Percentiles rank a stretch among this genome's conserved stretches.
Conservation (phyloP, 805 yeast species). For the Kodamaea neixiangensis region DNA sequence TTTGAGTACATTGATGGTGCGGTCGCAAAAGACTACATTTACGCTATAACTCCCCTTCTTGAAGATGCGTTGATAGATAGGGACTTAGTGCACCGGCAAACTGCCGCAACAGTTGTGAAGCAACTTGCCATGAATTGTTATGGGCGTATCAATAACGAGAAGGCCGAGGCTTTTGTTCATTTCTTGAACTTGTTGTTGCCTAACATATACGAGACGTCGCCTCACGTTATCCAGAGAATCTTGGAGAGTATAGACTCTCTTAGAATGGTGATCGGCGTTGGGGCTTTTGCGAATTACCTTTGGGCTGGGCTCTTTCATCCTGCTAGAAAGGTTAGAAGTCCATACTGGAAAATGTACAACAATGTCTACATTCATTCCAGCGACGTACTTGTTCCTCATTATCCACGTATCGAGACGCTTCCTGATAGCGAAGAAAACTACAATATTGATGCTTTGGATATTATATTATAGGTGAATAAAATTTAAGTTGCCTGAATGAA, state of each 20-base stretch:
- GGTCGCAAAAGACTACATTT: constrained; percentile 79
- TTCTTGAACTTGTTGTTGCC: constrained; percentile 81
- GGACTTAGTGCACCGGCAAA: constrained; percentile 91
- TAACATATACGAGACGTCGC: constrained; percentile 90
- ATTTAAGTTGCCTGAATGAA: neutral
- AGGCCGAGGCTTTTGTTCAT: constrained; percentile 67
- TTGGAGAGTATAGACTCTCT: constrained; percentile 77
- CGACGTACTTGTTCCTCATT: constrained; percentile 80
- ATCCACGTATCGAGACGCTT: constrained; percentile 56
- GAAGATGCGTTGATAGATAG: constrained; percentile 91
- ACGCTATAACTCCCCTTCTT: constrained; percentile 72
- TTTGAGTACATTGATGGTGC: constrained; percentile 84
- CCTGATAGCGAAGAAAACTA: constrained; percentile 23
- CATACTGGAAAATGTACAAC: constrained; percentile 87
- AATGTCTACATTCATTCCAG: constrained; percentile 69
- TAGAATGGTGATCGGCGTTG: constrained; percentile 73
- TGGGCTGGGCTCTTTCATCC: constrained; percentile 94
- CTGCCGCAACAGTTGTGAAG: constrained; percentile 84
- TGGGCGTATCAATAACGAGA: constrained; percentile 74
- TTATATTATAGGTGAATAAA: constrained; percentile 28
- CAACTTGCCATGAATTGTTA: constrained; percentile 79
- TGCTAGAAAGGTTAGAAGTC: constrained; percentile 78
- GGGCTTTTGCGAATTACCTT: constrained; percentile 68
- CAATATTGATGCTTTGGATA: constrained; percentile 54
- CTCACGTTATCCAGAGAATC: constrained; percentile 86